These are phyloP conservation scores for Nyssa sinensis DNA, from an alignment of 148 eudicot genomes.

Conservation along the genomic window DNA sequence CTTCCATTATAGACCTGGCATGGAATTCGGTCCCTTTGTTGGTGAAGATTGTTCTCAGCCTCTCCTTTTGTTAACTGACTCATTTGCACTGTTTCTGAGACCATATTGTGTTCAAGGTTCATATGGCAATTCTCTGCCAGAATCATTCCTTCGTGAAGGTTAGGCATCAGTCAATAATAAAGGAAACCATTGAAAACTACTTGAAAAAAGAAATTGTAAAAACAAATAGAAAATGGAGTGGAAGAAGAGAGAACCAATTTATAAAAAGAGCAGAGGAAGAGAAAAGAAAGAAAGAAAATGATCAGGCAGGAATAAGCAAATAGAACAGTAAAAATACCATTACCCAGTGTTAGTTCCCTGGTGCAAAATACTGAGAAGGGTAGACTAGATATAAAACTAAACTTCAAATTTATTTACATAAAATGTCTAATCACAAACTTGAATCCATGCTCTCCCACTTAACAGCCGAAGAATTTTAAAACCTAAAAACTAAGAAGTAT, in stretches of 20 bases:
- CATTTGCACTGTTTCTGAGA: conserved; percentile 41
- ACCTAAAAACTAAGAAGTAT: too few species aligned
- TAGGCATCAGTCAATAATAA: conserved; percentile 1
- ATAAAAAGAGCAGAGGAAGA: background rate
- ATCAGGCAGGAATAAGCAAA: background rate
- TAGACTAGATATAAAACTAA: too few species aligned
- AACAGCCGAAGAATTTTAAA: too few species aligned
- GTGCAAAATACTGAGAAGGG: too few species aligned
- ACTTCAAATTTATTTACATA: too few species aligned
- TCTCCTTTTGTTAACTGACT: conserved; percentile 30
- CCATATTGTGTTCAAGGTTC: conserved; percentile 33
- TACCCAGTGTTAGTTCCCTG: too few species aligned
- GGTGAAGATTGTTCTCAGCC: conserved; percentile 25
- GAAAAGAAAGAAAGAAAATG: background rate
- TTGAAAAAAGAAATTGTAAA: background rate
- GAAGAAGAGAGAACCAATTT: background rate
- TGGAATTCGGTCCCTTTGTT: conserved; percentile 22
- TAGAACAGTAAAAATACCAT: too few species aligned
- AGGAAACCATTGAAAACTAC: background rate
- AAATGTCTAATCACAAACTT: too few species aligned
- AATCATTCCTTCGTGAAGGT: conserved; percentile 29
- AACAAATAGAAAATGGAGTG: background rate
- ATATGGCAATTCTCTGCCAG: conserved; percentile 20
- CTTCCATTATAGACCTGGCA: conserved; percentile 29
- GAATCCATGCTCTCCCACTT: too few species aligned